Base-by-base conservation (phyloP, 257 asterid genomes). In the Penstemon eatonii region DNA sequence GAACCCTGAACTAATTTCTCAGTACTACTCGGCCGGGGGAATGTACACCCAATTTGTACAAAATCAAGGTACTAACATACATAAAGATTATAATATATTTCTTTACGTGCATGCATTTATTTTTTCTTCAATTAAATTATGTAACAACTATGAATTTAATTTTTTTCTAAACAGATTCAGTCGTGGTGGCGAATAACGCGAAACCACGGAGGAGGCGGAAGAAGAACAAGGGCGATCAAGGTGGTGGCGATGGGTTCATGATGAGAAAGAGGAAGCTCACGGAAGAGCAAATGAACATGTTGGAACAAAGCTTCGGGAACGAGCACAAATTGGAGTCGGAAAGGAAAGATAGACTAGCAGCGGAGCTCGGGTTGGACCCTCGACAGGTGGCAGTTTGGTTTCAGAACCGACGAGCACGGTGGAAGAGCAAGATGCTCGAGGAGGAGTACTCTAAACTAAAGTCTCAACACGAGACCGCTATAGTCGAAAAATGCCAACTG, bases 321-420 rank as follows among this genome's bases (percentile, higher is more conserved):
- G 98, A 92, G 75, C 95, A 88, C 38, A 90, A 92, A 49, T 45
- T 90, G 60, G 98, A 90, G 81, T 79, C 97, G 3, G 97, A 88
- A 79, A 90, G 98, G 59, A 92, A 92, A 73, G 96, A 90, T 66
- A 73, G 71, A 78, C 81, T 92, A 19, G 98, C 98, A 3, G 69
- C 85, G 3, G 97, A 92, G 86, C 76, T 92, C 19, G 96, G 95
- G 39, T 76, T 92, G 5, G 97, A 92, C 65, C 90, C 97, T 0
- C 86, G 98, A 39, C 97, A 92, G 79, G 98, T 92, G 11, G 98
- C 97, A 1, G 98, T 92, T 3, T 92, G 98, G 98, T 92, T 92
- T 51, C 98, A 92, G 72, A 92, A 92, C 82, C 59, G 96, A 15
- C 61, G 98, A 63, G 97, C 95, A 5, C 73, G 98, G 36, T 92